Conservation (phyloP, 1,139 yeast species). For the Saccharomyces hybrid region DNA sequence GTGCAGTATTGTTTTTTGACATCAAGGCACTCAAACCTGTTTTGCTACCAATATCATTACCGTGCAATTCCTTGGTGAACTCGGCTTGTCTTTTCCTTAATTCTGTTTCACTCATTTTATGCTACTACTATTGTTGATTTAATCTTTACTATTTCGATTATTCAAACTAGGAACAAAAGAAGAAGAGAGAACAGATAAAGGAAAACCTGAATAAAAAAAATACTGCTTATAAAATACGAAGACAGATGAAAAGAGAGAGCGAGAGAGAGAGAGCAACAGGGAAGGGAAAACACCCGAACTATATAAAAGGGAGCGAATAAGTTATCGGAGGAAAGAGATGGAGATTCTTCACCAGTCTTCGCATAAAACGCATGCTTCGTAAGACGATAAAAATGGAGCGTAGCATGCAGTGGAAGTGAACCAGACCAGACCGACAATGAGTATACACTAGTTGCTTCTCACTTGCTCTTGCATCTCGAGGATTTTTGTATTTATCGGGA, state of each 20-base stretch:
- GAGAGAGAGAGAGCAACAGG: not conserved
- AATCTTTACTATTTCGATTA: not conserved
- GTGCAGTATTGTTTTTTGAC: conserved; percentile 71
- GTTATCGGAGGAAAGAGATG: not conserved
- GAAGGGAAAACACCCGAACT: not conserved
- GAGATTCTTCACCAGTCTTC: not conserved
- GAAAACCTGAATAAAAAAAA: not conserved
- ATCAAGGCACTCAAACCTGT: conserved; percentile 73
- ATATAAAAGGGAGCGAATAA: not conserved
- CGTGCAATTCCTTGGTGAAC: conserved; percentile 83
- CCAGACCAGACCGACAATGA: not conserved
- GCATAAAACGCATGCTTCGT: not conserved
- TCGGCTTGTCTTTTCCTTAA: conserved; percentile 40
- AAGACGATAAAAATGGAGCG: not conserved
- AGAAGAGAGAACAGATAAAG: not conserved
- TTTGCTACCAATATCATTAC: conserved; percentile 54
- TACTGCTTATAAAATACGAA: not conserved
- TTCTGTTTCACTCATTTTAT: conserved; percentile 22
- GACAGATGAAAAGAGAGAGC: not conserved
- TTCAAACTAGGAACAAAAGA: not conserved
- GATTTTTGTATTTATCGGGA: not conserved
- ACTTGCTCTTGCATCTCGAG: not conserved
- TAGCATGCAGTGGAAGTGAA: not conserved
- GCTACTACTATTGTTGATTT: conserved; percentile 1
- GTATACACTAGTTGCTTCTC: not conserved